A percentile compares a stretch with the other conserved stretches of the same genome.
Evolutionary conservation across 495 filamentous ascomycete genomes (phyloP).

Genomic region (Penicillium malachiteum): DNA sequence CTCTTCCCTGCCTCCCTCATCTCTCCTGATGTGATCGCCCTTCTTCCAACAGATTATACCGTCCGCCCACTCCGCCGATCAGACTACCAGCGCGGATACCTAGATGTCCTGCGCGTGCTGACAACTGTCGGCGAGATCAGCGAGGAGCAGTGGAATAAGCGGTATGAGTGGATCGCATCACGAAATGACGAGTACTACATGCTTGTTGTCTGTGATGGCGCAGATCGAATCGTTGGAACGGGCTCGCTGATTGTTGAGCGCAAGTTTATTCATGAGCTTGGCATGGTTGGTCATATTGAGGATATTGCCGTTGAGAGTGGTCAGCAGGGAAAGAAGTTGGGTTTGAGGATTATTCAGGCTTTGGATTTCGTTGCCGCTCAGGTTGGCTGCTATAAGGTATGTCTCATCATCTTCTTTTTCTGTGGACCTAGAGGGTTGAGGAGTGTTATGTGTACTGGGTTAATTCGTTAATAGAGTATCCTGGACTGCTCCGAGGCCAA

Average conservation of each 20-base stretch:
- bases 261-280: constrained; percentile 52
- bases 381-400: constrained; percentile 88
- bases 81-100: constrained; percentile 75
- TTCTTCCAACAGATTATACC: constrained; percentile 76
- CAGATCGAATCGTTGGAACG: constrained; percentile 73
- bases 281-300: constrained; percentile 90
- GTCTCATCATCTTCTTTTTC: constrained; percentile 30
- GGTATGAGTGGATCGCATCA: constrained; percentile 80
- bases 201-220: constrained; percentile 74
- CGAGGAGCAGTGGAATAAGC: constrained; percentile 69
- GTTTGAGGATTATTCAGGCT: constrained; percentile 88
- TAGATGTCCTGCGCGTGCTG: constrained; percentile 86
- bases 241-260: constrained; percentile 79
- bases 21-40: constrained; percentile 66
- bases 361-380: constrained; percentile 83
- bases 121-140: constrained; percentile 90
- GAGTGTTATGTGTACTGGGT: neutral
- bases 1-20: constrained; percentile 80
- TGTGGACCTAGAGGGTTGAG: neutral
- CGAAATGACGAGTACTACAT: constrained; percentile 83
- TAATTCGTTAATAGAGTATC: constrained; percentile 50
- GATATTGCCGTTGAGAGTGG: constrained; percentile 93
- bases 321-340: constrained; percentile 96
- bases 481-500: constrained; percentile 80
- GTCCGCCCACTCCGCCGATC: constrained; percentile 74